phyloP scores from a whole-genome alignment of 257 asterid genomes.

The Solanum chaucha region DNA sequence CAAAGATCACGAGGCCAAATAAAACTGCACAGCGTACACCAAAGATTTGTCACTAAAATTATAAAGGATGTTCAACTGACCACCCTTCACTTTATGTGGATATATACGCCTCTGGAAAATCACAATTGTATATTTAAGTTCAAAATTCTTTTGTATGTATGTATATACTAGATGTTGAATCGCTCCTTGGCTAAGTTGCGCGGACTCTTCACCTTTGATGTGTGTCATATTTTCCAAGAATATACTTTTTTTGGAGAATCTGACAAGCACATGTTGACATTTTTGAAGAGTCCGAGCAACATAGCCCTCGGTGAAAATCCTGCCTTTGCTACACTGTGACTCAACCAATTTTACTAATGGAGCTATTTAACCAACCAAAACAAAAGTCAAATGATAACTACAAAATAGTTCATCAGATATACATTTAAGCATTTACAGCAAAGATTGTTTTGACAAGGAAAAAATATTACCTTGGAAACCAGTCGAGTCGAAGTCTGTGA shows the following conservation, averaged over 20 bases:
- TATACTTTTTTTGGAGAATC: neutral
- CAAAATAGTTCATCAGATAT: neutral
- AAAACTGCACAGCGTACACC: slow-evolving; percentile 32
- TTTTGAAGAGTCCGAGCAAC: neutral
- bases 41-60: neutral
- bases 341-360: no score
- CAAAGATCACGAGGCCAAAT: slow-evolving; percentile 99
- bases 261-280: neutral
- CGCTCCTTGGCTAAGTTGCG: neutral
- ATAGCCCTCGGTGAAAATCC: neutral
- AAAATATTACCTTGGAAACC: slow-evolving; percentile 75
- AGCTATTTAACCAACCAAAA: no score
- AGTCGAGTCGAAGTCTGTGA: slow-evolving; percentile 91
- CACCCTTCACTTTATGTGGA: neutral
- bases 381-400: neutral
- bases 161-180: neutral
- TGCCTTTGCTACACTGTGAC: neutral
- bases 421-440: neutral
- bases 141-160: neutral
- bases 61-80: neutral
- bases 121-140: neutral
- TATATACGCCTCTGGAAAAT: neutral
- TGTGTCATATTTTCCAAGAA: no score
- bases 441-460: neutral
- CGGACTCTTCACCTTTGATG: neutral